Percentiles rank a stretch among this genome's conserved stretches.
Evolutionary conservation across 805 yeast genomes (phyloP).

Genomic region (Nakazawaea ernobii): DNA sequence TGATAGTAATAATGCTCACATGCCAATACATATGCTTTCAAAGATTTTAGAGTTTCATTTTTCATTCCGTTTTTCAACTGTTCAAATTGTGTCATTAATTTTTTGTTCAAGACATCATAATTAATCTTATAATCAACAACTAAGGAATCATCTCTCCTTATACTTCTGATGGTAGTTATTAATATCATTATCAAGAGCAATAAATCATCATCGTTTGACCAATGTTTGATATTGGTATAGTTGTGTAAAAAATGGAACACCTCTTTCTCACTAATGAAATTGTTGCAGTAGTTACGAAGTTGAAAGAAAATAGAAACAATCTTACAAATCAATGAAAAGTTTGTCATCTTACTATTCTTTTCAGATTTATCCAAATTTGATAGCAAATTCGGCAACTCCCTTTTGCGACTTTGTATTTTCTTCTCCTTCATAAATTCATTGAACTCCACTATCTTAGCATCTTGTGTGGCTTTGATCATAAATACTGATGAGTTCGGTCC

Average conservation of each 20-base stretch:
- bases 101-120: slow-evolving; percentile 19
- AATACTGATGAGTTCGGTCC: slow-evolving; percentile 46
- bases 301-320: slow-evolving; percentile 39
- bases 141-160: slow-evolving; percentile 22
- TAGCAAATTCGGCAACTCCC: slow-evolving; percentile 21
- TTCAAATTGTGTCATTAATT: slow-evolving; percentile 35
- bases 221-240: slow-evolving; percentile 27
- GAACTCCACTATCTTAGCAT: slow-evolving; percentile 14
- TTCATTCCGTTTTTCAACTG: slow-evolving; percentile 40
- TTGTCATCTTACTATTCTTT: slow-evolving; percentile 17
- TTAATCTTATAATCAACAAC: slow-evolving; percentile 18
- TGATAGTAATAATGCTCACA: slow-evolving; percentile 45
- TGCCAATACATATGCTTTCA: slow-evolving; percentile 44
- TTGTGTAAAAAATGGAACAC: slow-evolving; percentile 32
- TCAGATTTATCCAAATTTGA: slow-evolving; percentile 6
- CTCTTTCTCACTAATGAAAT: slow-evolving; percentile 30
- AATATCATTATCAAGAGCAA: slow-evolving; percentile 39
- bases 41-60: slow-evolving; percentile 41
- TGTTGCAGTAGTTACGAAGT: slow-evolving; percentile 30
- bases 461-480: slow-evolving; percentile 36
- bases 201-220: slow-evolving; percentile 47
- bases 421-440: slow-evolving; percentile 23
- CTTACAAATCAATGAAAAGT: slow-evolving; percentile 26
- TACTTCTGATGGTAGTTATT: slow-evolving; percentile 31
- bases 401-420: slow-evolving; percentile 23